Evolutionary conservation across 2,329 filamentous ascomycete genomes (phyloP).

Genomic region (Diaporthe humulicola): DNA sequence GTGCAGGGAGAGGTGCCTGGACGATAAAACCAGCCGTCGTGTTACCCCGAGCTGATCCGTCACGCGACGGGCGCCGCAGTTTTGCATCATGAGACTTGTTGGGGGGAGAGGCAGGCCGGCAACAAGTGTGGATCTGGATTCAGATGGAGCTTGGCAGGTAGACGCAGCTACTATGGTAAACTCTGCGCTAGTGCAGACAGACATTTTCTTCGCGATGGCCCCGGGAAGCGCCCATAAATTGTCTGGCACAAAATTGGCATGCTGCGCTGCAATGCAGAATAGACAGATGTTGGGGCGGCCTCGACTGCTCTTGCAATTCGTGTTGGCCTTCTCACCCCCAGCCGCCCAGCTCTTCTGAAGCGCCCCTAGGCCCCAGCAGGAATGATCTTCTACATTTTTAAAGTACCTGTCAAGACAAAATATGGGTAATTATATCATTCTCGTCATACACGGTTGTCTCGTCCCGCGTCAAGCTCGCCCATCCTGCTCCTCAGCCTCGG

Average conservation of each 20-base stretch:
- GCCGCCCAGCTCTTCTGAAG: background rate
- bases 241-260: background rate
- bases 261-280: background rate
- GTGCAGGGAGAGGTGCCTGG: background rate
- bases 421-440: background rate
- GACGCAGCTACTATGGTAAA: constrained; percentile 18
- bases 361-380: background rate
- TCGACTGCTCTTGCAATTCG: background rate
- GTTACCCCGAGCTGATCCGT: constrained; percentile 9
- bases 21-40: background rate
- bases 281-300: background rate
- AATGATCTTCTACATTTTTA: background rate
- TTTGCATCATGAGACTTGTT: constrained; percentile 30
- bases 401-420: background rate
- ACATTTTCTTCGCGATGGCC: constrained; percentile 22
- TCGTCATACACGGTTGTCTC: background rate
- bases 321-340: background rate
- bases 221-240: constrained; percentile 19
- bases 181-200: constrained; percentile 28
- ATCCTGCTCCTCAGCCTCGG: background rate
- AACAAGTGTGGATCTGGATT: constrained; percentile 16
- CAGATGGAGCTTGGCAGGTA: constrained; percentile 24
- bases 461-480: background rate
- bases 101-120: constrained; percentile 7
- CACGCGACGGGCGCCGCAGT: constrained; percentile 1